Evolutionary conservation across 352 stramenopile genomes (phyloP).

Genomic region (Pythium vanterpoolii): DNA sequence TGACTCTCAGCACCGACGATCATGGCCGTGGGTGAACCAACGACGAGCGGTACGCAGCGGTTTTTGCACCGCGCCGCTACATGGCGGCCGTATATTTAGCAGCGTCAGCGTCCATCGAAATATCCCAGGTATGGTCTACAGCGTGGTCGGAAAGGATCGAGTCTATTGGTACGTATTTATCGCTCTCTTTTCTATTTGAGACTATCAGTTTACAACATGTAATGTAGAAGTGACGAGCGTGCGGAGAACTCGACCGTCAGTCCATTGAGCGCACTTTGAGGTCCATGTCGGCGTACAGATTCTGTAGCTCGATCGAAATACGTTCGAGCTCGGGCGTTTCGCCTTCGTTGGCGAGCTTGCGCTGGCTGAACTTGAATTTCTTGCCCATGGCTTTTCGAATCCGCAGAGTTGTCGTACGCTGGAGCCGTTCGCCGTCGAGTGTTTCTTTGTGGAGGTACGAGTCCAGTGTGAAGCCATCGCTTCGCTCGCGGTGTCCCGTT

Average conservation of each 20-base stretch:
- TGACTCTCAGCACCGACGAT: too few relatives aligned
- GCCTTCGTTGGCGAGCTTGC: background rate
- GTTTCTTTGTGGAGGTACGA: background rate
- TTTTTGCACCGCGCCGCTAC: background rate
- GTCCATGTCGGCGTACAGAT: constrained; percentile 7
- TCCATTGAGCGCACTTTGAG: background rate
- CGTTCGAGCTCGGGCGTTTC: background rate
- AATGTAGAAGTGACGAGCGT: background rate
- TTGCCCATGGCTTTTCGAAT: constrained; percentile 5
- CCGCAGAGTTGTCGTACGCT: background rate
- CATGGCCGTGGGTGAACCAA: too few relatives aligned
- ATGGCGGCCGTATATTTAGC: background rate
- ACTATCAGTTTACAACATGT: too few relatives aligned
- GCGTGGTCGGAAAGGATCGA: too few relatives aligned
- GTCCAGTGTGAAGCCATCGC: constrained; percentile 1
- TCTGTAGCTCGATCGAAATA: background rate
- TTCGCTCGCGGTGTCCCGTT: constrained; percentile 1
- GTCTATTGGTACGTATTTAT: background rate
- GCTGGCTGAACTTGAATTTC: constrained; percentile 3
- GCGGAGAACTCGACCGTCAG: background rate
- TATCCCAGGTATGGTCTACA: background rate
- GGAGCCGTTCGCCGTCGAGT: background rate
- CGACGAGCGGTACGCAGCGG: background rate
- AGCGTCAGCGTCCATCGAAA: background rate
- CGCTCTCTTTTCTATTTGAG: background rate